Evolutionary conservation across 768 basidiomycete genomes (phyloP).

Genomic region (Cystofilobasidium bisporidii): DNA sequence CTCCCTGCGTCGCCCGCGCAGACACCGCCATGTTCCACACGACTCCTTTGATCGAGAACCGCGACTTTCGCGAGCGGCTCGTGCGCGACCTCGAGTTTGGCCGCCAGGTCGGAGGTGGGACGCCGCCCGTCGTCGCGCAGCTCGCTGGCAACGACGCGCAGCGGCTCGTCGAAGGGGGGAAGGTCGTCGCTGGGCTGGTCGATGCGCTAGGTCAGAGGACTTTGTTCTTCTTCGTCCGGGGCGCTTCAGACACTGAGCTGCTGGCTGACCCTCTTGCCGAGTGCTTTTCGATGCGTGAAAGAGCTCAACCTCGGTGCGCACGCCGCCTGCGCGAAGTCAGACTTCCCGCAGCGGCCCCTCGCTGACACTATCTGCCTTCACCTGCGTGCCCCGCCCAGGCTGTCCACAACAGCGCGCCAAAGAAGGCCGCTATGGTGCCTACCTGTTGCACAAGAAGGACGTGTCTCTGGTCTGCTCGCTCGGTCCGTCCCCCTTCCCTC

Average conservation of each 20-base stretch:
- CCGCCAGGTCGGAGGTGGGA: slow-evolving; percentile 29
- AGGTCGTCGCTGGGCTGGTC: slow-evolving; percentile 52
- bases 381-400: slow-evolving; percentile 33
- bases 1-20: neutral
- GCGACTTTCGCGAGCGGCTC: slow-evolving; percentile 57
- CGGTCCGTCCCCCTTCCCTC: slow-evolving; percentile 46
- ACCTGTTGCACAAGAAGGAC: slow-evolving; percentile 61
- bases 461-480: slow-evolving; percentile 60
- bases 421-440: slow-evolving; percentile 62
- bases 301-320: slow-evolving; percentile 60
- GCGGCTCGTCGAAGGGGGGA: slow-evolving; percentile 52
- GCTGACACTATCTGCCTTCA: too few species aligned
- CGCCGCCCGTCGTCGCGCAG: slow-evolving; percentile 57
- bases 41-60: slow-evolving; percentile 53
- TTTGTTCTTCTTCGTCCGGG: neutral
- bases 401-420: slow-evolving; percentile 65
- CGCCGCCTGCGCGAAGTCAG: too few species aligned
- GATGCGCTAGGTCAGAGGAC: slow-evolving; percentile 64
- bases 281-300: slow-evolving; percentile 40
- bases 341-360: too few species aligned
- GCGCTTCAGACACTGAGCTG: neutral
- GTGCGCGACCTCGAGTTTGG: slow-evolving; percentile 48
- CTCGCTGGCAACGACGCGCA: slow-evolving; percentile 64
- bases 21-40: slow-evolving; percentile 73
- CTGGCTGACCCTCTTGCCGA: neutral